Evolutionary conservation across 768 basidiomycete species (phyloP).

Genomic region (Heimioporus sp.): DNA sequence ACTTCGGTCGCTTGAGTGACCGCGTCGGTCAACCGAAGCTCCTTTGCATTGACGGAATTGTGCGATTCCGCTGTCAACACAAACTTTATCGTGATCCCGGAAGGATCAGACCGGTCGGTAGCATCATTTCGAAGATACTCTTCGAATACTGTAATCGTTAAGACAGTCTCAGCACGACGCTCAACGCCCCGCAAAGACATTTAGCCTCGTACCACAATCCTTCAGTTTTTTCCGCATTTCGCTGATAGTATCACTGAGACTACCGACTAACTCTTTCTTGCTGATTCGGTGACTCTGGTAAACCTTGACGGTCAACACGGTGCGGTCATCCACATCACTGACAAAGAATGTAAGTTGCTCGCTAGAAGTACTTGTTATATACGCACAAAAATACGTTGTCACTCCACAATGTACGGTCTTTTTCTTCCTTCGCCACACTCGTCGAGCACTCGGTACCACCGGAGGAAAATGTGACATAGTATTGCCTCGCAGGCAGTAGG

Average conservation of each 20-base stretch:
- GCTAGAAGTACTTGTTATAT: too few relatives aligned
- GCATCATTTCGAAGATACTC: conserved; percentile 1
- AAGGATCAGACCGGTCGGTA: neutral
- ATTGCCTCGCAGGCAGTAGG: too few relatives aligned
- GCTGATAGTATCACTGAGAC: conserved; percentile 7
- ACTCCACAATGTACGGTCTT: too few relatives aligned
- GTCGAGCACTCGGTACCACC: too few relatives aligned
- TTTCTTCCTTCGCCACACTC: too few relatives aligned
- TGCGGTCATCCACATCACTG: too few relatives aligned
- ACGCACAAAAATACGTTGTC: too few relatives aligned
- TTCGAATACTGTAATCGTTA: conserved; percentile 11
- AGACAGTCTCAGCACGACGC: neutral
- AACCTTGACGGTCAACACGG: too few relatives aligned
- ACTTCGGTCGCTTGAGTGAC: conserved; percentile 3
- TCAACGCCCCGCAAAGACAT: neutral
- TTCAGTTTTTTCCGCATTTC: conserved; percentile 10
- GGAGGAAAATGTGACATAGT: too few relatives aligned
- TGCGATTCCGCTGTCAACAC: neutral
- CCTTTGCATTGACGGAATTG: neutral
- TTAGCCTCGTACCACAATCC: conserved; percentile 11
- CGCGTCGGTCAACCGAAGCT: conserved; percentile 15
- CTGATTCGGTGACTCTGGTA: too few relatives aligned
- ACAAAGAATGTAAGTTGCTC: too few relatives aligned
- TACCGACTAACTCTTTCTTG: too few relatives aligned
- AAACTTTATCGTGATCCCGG: conserved; percentile 14